Evolutionary conservation across 306 rosid genomes (phyloP).

Genomic region (Ammopiptanthus mongolicus): DNA sequence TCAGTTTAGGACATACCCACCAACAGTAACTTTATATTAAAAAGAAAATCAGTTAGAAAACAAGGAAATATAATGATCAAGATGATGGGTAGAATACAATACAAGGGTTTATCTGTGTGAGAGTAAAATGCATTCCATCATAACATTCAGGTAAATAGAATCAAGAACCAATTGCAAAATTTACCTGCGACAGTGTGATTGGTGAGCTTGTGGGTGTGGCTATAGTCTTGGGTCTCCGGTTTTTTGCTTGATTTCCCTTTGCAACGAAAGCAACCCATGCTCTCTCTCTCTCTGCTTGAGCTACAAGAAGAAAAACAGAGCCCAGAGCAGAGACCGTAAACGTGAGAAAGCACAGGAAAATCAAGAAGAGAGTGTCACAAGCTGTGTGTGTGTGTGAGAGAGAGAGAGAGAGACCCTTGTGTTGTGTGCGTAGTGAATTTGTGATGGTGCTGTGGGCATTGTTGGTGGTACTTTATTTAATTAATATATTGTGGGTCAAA

Average conservation of each 20-base stretch:
- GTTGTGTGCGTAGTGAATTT: neutral
- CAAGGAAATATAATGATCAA: neutral
- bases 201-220: conserved; percentile 23
- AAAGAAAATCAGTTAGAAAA: neutral
- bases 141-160: neutral
- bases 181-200: conserved; percentile 41
- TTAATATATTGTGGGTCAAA: conserved; percentile 13
- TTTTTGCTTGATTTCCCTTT: conserved; percentile 30
- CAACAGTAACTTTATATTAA: neutral
- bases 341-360: neutral
- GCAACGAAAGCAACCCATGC: conserved; percentile 71
- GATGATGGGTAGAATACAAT: neutral
- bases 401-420: neutral
- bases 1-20: conserved; percentile 16
- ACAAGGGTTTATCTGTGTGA: neutral
- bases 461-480: neutral
- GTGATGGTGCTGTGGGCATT: neutral
- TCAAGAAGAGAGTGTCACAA: neutral
- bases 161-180: neutral
- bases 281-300: neutral
- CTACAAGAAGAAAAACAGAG: neutral
- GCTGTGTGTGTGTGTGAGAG: neutral
- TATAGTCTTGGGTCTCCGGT: conserved; percentile 17
- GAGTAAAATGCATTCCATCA: neutral
- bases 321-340: conserved; percentile 18